Base-by-base conservation (phyloP, 164 flowering plant genomes). In the Akebia trifoliata region DNA sequence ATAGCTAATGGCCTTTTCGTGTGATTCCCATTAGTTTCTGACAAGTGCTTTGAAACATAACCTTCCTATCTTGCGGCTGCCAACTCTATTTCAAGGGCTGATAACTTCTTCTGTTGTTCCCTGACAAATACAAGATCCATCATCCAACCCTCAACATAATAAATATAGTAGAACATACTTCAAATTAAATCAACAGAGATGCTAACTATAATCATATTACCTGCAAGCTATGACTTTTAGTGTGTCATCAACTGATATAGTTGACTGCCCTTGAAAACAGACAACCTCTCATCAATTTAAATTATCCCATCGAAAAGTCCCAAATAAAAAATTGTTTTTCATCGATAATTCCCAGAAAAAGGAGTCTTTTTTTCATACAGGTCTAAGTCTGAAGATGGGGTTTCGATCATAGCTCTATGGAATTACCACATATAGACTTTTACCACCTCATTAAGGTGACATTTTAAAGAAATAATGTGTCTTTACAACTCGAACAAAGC, bases 201-300 rank as follows among this genome's bases (percentile, higher is more conserved):
- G 8, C 52, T 25, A 57, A 15, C 2, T 14, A 46, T 8, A 32
- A 37, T 22, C 26, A 31, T 11, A 58, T 63, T 74, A 88, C 98
- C 84, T 80, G 81, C 95, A 91, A 25, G 80, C 74, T 65, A 86
- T 81, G 56, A 91, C 75, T 68, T 83, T 88, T 69, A 86, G 59
- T 30, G 96, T 83, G 67, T 88, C 96, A 62, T 81, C 95, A 54
- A 91, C 95, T 15, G 98, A 88, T 67, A 88, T 72, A 22, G 95
- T 92, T 59, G 98, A 77, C 36, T 76, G 69, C 26, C 87, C 96
- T 96, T 91, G 78, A 43, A 74, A 71, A 64, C 4, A 31, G 43
- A 54, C 48, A 42, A 45, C 37, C 50, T 53, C 48, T 28, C 1
- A 5, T 68, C 26, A 56, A 64, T 4, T 30, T 39, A 54, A 51